Evolutionary conservation across 2,329 filamentous ascomycete species (phyloP), one percentile per base, ranked within the genome.

Genomic region (Neoascochyta sp.): DNA sequence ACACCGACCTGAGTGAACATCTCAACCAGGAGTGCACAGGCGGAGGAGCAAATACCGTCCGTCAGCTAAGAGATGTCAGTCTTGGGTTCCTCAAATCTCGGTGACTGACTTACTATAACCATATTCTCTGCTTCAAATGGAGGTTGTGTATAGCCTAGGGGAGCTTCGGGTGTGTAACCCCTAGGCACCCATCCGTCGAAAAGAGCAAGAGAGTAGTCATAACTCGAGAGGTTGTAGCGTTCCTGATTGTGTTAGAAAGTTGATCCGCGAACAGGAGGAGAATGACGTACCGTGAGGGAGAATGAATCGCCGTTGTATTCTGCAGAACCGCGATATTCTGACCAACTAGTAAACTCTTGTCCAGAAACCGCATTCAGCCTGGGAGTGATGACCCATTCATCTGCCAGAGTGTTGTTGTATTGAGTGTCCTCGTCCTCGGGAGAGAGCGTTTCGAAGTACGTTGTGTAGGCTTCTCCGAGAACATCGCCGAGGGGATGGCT

Each of bases 41-140:
- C 71, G 1, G 74, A 78, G n/a, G 62, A 65, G 49, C 76, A 80
- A 22, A 57, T 52, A 14, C 76, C 75, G 39, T 79, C 73, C 7
- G 68, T 68, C 16, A 77, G 47, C 14, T n/a, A n/a, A n/a, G n/a
- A n/a, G n/a, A n/a, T n/a, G n/a, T n/a, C n/a, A n/a, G n/a, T n/a
- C n/a, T n/a, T n/a, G n/a, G n/a, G n/a, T n/a, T n/a, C n/a, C n/a
- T n/a, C n/a, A n/a, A n/a, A n/a, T n/a, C n/a, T n/a, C n/a, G n/a
- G n/a, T n/a, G n/a, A n/a, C n/a, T n/a, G n/a, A n/a, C 31, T 36
- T 31, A 39, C 35, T 4, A 64, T 18, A 18, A 62, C 39, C 15
- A 63, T 61, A 22, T 63, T 44, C n/a, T 62, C 47, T 4, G 30
- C 26, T 13, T 20, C 27, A 16, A 21, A 24, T 13, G 16, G 4